These are phyloP conservation scores for Trypanosoma melophagium DNA, from an alignment of 208 protist species.

Conservation along the genomic window DNA sequence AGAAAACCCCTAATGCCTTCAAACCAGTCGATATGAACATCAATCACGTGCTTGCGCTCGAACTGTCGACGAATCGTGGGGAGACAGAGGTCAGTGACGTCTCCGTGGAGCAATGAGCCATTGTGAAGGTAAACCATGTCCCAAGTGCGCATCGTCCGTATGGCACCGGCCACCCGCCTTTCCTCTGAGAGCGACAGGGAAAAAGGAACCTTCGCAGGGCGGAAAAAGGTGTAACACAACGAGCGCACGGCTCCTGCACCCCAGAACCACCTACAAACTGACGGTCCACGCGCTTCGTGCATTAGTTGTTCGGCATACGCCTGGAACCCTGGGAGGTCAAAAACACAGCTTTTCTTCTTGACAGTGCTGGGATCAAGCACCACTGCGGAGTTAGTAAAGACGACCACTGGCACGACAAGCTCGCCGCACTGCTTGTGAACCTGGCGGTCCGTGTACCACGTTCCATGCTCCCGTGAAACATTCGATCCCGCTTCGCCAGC, in stretches of 20 bases:
- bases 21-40: conserved; percentile 74
- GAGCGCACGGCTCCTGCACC: neutral
- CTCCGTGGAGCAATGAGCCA: conserved; percentile 59
- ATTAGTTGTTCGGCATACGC: conserved; percentile 43
- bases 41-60: conserved; percentile 69
- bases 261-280: conserved; percentile 24
- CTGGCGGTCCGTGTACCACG: conserved; percentile 74
- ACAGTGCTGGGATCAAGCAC: conserved; percentile 76
- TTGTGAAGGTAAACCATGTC: conserved; percentile 83
- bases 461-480: conserved; percentile 31
- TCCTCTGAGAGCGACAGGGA: conserved; percentile 18
- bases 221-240: neutral
- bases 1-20: conserved; percentile 40
- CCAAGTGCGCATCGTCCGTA: conserved; percentile 85
- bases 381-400: conserved; percentile 77
- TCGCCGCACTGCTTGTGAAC: conserved; percentile 75
- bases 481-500: neutral
- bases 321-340: conserved; percentile 63
- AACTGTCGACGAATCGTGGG: conserved; percentile 55
- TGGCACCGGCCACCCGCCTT: conserved; percentile 35
- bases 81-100: conserved; percentile 52
- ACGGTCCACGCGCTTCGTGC: conserved; percentile 13
- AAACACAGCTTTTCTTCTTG: conserved; percentile 63
- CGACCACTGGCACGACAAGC: conserved; percentile 78
- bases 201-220: neutral